Percentiles rank a stretch among this genome's conserved stretches.
Conservation (phyloP, 257 asterid species). For the Perilla frutescens region DNA sequence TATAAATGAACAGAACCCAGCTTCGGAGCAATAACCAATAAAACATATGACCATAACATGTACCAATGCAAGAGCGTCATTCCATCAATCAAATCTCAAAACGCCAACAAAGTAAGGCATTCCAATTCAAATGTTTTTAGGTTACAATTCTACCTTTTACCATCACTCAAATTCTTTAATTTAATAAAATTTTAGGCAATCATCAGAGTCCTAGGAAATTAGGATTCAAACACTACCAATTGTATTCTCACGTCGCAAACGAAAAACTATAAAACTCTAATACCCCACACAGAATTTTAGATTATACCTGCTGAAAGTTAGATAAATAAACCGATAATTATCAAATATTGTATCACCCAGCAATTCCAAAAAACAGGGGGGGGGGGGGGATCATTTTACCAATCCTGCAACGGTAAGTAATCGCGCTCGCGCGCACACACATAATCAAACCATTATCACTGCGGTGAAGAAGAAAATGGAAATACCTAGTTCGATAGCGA, state of each 20-base stretch:
- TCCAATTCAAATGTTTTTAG: background rate
- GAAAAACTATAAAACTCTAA: background rate
- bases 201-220: background rate
- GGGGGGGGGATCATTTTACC: background rate
- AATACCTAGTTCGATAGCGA: slow-evolving; percentile 8
- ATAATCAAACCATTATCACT: background rate
- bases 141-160: background rate
- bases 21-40: background rate
- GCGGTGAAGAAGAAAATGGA: background rate
- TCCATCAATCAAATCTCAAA: slow-evolving; percentile 1
- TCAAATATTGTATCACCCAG: slow-evolving; percentile 12
- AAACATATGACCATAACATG: background rate
- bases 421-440: background rate
- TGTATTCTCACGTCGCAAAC: background rate
- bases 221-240: background rate
- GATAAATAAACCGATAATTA: background rate
- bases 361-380: background rate
- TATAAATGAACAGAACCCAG: background rate
- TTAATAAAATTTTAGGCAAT: background rate
- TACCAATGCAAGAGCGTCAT: background rate
- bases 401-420: background rate
- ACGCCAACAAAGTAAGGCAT: background rate
- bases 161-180: background rate
- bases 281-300: background rate
- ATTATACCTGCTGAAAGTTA: background rate